These are phyloP conservation scores for Cyberlindnera petersonii DNA, from an alignment of 805 yeast species.

Conservation along the genomic window DNA sequence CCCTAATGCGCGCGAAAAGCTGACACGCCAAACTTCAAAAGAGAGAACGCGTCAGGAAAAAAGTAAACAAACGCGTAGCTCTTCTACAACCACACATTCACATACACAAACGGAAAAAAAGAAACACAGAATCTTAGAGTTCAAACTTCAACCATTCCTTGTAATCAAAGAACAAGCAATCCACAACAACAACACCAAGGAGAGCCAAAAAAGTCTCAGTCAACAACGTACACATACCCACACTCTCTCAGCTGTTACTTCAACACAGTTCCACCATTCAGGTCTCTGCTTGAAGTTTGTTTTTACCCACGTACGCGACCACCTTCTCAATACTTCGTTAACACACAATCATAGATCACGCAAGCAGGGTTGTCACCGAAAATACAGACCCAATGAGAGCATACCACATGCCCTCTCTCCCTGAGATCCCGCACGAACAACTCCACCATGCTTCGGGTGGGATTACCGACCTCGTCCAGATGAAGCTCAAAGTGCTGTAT, in stretches of 20 bases:
- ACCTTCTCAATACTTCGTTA: background rate
- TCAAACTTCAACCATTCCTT: no score
- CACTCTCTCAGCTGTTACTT: no score
- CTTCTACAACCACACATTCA: no score
- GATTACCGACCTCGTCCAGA: slow-evolving; percentile 17
- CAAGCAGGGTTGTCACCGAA: background rate
- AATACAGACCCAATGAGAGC: slow-evolving; percentile 24
- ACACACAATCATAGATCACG: background rate
- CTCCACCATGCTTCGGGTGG: slow-evolving; percentile 10
- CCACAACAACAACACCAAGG: background rate
- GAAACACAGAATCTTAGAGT: no score
- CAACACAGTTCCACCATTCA: no score
- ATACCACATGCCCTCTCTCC: slow-evolving; percentile 30
- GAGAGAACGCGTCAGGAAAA: slow-evolving; percentile 10
- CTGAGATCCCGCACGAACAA: slow-evolving; percentile 26
- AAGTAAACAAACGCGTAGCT: slow-evolving; percentile 21
- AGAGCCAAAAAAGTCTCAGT: no score
- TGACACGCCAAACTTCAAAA: background rate
- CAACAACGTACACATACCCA: no score
- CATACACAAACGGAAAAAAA: background rate
- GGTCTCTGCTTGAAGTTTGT: no score
- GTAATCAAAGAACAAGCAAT: no score
- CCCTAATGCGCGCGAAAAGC: no score
- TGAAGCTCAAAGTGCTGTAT: slow-evolving; percentile 37
- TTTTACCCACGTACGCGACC: background rate